Base-by-base conservation (phyloP, 768 basidiomycete species). In the Amanita thiersii region DNA sequence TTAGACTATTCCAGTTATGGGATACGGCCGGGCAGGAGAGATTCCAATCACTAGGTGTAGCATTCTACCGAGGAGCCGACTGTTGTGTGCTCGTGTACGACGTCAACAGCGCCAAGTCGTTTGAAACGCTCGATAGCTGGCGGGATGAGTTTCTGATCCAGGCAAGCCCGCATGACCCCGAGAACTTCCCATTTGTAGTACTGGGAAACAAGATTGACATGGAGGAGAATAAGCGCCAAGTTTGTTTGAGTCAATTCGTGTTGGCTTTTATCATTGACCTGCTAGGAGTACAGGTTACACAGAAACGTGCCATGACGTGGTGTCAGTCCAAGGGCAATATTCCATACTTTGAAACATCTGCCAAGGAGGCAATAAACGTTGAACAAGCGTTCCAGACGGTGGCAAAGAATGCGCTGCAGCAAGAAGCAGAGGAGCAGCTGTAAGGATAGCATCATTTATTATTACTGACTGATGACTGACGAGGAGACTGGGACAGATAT, bases 171-270 rank as follows among this genome's bases (percentile, higher is more conserved):
- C 91, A 94, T 59, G 94, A 98, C 62, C 93, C 96, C 29, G 96
- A 98, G 74, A 97, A 97, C 70, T 99, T 99, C 64, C 96, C 96
- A 4, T 99, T 99, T 56, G 93, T 99, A 43, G 94, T 99, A 9
- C 67, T 99, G 46, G 96, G 96, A n/a, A 99, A 99, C 70, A 99
- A 99, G 89, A 94, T 99, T 60, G 96, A 99, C 60, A 89, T 97
- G 55, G 96, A 98, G 68, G 96, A 98, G 70, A 86, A 82, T 61
- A 98, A 97, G 64, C 81, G 94, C 50, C 92, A 96, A 80, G 93
- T 91, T 44, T 47, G 75, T 53, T 14, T 2, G 4, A 34, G 23
- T 33, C 37, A 2, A 18, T 28, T 41, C 1, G 26, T 5, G 15
- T 11, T 9, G 12, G 18, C 17, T 12, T 37, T 12, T n/a, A 10